Percentiles rank a stretch among this genome's conserved stretches.
Conservation (phyloP, 345 rosid species). For the Rhodamnia argentea region DNA sequence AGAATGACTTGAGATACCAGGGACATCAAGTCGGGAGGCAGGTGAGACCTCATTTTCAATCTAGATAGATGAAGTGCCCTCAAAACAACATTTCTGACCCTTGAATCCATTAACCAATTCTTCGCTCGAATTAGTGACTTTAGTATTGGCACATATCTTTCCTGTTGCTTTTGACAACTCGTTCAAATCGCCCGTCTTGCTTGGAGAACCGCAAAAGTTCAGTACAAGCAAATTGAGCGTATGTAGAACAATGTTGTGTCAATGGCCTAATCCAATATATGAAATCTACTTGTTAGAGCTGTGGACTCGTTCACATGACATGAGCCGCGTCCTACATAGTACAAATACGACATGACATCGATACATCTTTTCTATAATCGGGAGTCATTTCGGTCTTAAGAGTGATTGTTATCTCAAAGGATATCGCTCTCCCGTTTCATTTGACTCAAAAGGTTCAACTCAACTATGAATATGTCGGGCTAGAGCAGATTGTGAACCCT, state of each 20-base stretch:
- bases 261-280: not conserved
- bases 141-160: too few species aligned
- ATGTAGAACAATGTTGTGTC: not conserved
- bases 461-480: not conserved
- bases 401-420: not conserved
- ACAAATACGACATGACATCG: not conserved
- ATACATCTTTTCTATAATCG: not conserved
- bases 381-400: not conserved
- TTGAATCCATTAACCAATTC: slow-evolving; percentile 25
- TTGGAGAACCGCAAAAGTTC: not conserved
- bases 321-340: not conserved
- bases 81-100: slow-evolving; percentile 22
- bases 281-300: not conserved
- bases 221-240: not conserved
- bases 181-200: not conserved
- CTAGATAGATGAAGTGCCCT: slow-evolving; percentile 27
- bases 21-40: not conserved
- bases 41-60: slow-evolving; percentile 26
- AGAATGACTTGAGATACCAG: not conserved
- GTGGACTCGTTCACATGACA: not conserved
- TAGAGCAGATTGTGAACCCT: not conserved
- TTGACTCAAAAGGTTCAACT: not conserved
- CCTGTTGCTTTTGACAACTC: not conserved
- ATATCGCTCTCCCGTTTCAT: not conserved
- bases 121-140: slow-evolving; percentile 6